Evolutionary conservation across 2,329 filamentous ascomycete genomes (phyloP).

Genomic region (Botrytis fabae): DNA sequence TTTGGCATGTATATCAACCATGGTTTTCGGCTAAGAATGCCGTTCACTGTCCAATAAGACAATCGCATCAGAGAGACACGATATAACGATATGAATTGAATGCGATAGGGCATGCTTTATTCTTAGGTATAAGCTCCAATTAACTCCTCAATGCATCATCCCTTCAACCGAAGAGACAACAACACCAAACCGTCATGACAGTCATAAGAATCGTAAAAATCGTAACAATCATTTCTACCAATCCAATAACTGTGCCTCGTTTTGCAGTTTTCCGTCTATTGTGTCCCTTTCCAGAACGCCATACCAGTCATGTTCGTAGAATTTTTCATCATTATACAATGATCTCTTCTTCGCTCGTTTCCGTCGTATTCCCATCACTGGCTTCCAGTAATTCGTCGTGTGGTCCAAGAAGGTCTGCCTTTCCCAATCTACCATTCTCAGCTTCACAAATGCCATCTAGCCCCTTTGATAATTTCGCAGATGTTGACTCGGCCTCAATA

Average conservation of each 20-base stretch:
- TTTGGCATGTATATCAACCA: not conserved
- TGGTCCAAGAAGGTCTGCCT: not conserved
- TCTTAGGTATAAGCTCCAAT: slow-evolving; percentile 12
- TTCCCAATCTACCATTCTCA: not conserved
- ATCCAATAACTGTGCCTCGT: not conserved
- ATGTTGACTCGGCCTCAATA: not conserved
- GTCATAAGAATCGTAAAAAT: not conserved
- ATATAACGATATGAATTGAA: not conserved
- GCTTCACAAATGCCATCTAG: not conserved
- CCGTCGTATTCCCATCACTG: slow-evolving; percentile 25
- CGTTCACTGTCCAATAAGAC: not conserved
- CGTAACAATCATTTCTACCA: not conserved
- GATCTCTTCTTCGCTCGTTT: slow-evolving; percentile 30
- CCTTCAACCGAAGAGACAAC: not conserved
- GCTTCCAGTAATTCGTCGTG: not conserved
- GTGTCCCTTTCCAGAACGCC: slow-evolving; percentile 10
- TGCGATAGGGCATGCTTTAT: not conserved
- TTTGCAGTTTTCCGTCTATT: slow-evolving; percentile 14
- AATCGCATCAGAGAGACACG: not conserved
- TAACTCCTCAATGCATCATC: slow-evolving; percentile 2
- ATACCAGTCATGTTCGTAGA: not conserved
- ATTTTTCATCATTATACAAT: slow-evolving; percentile 24
- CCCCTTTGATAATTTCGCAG: not conserved
- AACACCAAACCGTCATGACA: not conserved
- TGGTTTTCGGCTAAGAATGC: not conserved